Evolutionary conservation across 164 flowering plant species (phyloP).

Genomic region (Piper longum): DNA sequence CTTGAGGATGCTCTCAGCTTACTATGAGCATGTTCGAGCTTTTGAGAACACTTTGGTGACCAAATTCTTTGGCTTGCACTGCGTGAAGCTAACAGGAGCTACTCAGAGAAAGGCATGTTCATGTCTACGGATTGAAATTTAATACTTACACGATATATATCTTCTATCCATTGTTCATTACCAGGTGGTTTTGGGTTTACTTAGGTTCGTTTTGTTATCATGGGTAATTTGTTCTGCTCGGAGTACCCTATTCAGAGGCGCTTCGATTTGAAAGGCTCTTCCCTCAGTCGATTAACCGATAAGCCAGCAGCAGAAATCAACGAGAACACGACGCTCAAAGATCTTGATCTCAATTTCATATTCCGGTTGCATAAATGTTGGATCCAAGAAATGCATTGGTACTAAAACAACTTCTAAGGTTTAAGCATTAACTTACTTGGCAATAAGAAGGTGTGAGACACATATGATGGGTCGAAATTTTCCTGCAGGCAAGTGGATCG

Average conservation of each 20-base stretch:
- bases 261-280: slow-evolving; percentile 53
- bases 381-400: slow-evolving; percentile 45
- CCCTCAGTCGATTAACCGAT: slow-evolving; percentile 44
- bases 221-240: slow-evolving; percentile 55
- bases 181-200: slow-evolving; percentile 2
- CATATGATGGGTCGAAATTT: not conserved
- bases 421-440: no score
- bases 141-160: no score
- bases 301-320: slow-evolving; percentile 34
- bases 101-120: slow-evolving; percentile 56
- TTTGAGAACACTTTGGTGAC: slow-evolving; percentile 79
- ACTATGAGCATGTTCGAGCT: slow-evolving; percentile 67
- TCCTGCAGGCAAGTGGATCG: slow-evolving; percentile 66
- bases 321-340: slow-evolving; percentile 19
- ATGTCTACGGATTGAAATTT: not conserved
- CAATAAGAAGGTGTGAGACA: no score
- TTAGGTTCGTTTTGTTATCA: slow-evolving; percentile 51
- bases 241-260: slow-evolving; percentile 15
- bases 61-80: slow-evolving; percentile 77
- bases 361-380: slow-evolving; percentile 37
- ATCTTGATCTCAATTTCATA: slow-evolving; percentile 47
- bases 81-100: slow-evolving; percentile 69
- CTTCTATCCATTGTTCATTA: not conserved
- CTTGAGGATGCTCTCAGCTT: slow-evolving; percentile 75
- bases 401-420: no score